Evolutionary conservation across 768 basidiomycete genomes (phyloP).

Genomic region (Tubosaeta sp.): DNA sequence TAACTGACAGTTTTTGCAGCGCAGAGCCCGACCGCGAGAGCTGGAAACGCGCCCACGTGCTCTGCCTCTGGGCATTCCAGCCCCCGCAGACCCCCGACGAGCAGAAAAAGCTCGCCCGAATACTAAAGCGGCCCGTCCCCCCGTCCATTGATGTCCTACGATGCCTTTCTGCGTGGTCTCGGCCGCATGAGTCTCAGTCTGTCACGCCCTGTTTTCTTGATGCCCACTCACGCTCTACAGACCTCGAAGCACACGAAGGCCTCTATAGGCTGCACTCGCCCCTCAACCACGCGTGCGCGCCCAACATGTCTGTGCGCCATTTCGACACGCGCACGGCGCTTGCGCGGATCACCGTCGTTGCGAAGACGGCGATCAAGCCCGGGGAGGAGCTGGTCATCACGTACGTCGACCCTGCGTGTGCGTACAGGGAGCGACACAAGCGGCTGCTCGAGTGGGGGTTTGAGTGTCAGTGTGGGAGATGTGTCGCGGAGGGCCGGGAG

Average conservation of each 20-base stretch:
- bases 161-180: conserved; percentile 66
- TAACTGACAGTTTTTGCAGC: conserved; percentile 6
- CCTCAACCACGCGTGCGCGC: conserved; percentile 80
- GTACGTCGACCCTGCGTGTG: conserved; percentile 65
- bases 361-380: conserved; percentile 55
- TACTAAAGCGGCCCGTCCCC: conserved; percentile 43
- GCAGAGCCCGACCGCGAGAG: conserved; percentile 52
- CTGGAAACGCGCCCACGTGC: conserved; percentile 63
- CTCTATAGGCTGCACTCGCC: conserved; percentile 84
- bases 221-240: conserved; percentile 29
- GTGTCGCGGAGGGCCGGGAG: conserved; percentile 52
- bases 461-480: conserved; percentile 67
- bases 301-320: conserved; percentile 78
- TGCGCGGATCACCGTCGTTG: conserved; percentile 71
- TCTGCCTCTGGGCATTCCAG: conserved; percentile 60
- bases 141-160: too few relatives aligned
- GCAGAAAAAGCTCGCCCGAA: conserved; percentile 52
- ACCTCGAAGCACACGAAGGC: conserved; percentile 83
- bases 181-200: conserved; percentile 79
- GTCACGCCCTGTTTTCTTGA: background rate
- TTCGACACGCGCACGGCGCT: conserved; percentile 65
- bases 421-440: conserved; percentile 40
- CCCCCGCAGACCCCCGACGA: conserved; percentile 46
- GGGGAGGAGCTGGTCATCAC: conserved; percentile 77
- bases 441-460: conserved; percentile 73